phyloP scores from a whole-genome alignment of 2,329 filamentous ascomycete species.

The Apiospora rasikravindrae region DNA sequence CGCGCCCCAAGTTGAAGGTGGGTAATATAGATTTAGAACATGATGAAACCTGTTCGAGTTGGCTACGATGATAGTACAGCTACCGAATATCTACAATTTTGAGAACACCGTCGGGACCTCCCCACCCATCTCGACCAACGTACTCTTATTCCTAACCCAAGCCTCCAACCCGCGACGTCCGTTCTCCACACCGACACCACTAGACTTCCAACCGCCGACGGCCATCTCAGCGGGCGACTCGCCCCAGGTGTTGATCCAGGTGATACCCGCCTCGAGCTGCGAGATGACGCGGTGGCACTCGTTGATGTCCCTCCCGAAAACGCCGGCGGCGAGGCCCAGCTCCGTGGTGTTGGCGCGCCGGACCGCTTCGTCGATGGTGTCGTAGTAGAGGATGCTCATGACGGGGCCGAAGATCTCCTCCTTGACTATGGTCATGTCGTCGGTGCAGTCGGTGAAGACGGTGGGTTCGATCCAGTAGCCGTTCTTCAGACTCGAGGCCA shows the following conservation, averaged over 20 bases:
- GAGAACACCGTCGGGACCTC: conserved; percentile 74
- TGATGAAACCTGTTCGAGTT: no score
- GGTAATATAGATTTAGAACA: no score
- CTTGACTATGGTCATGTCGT: conserved; percentile 77
- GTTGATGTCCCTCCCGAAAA: conserved; percentile 79
- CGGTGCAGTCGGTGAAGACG: conserved; percentile 84
- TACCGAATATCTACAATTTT: conserved; percentile 55
- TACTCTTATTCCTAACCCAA: conserved; percentile 88
- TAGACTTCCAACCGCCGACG: conserved; percentile 91
- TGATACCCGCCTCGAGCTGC: conserved; percentile 81
- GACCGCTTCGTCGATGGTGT: conserved; percentile 72
- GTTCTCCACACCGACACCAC: conserved; percentile 87
- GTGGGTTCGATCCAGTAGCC: conserved; percentile 90
- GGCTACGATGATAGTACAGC: background rate
- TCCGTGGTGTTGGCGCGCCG: conserved; percentile 76
- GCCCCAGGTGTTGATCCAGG: conserved; percentile 95
- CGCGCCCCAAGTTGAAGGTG: no score
- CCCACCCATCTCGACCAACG: conserved; percentile 80
- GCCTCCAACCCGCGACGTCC: conserved; percentile 78
- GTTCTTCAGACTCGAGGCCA: conserved; percentile 54
- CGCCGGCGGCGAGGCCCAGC: conserved; percentile 81
- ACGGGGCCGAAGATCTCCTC: conserved; percentile 93
- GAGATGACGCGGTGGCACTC: conserved; percentile 73
- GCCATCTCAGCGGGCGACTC: conserved; percentile 91
- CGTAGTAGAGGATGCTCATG: conserved; percentile 79